Evolutionary conservation across 1,284 basidiomycete species (phyloP).

Genomic region (Ceratobasidium theobromae): DNA sequence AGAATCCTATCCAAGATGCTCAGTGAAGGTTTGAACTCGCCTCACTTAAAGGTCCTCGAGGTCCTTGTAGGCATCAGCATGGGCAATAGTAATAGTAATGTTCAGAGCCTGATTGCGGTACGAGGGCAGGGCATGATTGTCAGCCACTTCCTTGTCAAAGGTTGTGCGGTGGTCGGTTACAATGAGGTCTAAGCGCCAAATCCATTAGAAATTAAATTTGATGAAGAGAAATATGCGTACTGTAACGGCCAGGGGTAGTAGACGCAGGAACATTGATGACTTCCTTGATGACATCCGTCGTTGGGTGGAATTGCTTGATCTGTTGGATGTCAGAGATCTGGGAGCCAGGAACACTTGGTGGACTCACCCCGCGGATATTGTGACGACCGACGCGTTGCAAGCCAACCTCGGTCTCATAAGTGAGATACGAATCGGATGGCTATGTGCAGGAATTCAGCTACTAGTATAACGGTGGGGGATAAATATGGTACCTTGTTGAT

Average conservation of each 20-base stretch:
- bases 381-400: conserved; percentile 23
- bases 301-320: conserved; percentile 27
- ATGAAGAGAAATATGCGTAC: too few relatives aligned
- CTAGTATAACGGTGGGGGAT: background rate
- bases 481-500: conserved; percentile 15
- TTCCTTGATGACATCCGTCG: conserved; percentile 2
- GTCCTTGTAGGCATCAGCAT: conserved; percentile 14
- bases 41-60: conserved; percentile 27
- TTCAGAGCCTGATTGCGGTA: conserved; percentile 28
- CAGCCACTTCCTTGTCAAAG: conserved; percentile 18
- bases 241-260: conserved; percentile 17
- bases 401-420: conserved; percentile 28
- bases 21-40: too few relatives aligned
- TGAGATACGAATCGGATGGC: conserved; percentile 16
- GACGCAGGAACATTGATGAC: background rate
- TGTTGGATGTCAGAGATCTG: background rate
- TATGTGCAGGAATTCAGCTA: background rate
- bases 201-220: too few relatives aligned
- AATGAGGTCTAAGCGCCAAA: too few relatives aligned
- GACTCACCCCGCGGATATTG: conserved; percentile 20
- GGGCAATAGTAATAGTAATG: conserved; percentile 23
- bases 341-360: background rate
- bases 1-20: background rate
- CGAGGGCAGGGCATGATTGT: conserved; percentile 16
- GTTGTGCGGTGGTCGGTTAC: conserved; percentile 14